Conservation (phyloP, 805 yeast genomes). For the Dipodascus albidus region DNA sequence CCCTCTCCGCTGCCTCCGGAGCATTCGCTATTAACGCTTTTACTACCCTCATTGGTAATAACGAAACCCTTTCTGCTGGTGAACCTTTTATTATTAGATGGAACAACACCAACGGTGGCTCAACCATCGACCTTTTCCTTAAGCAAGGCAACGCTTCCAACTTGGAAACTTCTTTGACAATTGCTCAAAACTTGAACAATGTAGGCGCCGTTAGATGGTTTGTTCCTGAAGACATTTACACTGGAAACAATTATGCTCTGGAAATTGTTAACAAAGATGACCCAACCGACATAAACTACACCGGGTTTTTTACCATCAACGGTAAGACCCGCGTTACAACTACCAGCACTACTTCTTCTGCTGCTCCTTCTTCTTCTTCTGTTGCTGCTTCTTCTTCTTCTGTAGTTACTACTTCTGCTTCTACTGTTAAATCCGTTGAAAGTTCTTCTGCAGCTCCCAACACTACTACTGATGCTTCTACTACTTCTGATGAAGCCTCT, state of each 20-base stretch:
- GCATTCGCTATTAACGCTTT: constrained; percentile 18
- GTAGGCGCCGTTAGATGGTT: constrained; percentile 28
- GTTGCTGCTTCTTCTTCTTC: constrained; percentile 6
- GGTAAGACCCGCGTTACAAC: constrained; percentile 8
- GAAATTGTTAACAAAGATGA: constrained; percentile 22
- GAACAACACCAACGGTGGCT: constrained; percentile 24
- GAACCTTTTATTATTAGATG: constrained; percentile 20
- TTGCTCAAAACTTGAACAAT: constrained; percentile 24
- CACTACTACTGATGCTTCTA: constrained; percentile 2
- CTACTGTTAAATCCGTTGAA: constrained; percentile 6
- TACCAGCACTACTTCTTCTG: constrained; percentile 11
- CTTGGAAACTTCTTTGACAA: constrained; percentile 24
- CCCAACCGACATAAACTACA: constrained; percentile 25
- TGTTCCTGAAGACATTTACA: constrained; percentile 21
- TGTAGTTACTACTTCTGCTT: constrained; percentile 5
- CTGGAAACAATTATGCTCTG: constrained; percentile 25
- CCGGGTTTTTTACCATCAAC: constrained; percentile 22
- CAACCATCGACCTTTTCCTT: constrained; percentile 22
- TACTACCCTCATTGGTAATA: constrained; percentile 21
- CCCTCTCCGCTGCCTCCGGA: background rate
- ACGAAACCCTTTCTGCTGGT: constrained; percentile 23
- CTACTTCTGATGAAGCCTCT: background rate
- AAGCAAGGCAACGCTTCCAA: constrained; percentile 23
- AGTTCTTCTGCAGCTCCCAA: constrained; percentile 4
- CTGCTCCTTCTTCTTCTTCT: constrained; percentile 5